These are phyloP conservation scores for Hymenoscyphus linearis DNA, from an alignment of 2,329 filamentous ascomycete genomes.

Conservation along the genomic window DNA sequence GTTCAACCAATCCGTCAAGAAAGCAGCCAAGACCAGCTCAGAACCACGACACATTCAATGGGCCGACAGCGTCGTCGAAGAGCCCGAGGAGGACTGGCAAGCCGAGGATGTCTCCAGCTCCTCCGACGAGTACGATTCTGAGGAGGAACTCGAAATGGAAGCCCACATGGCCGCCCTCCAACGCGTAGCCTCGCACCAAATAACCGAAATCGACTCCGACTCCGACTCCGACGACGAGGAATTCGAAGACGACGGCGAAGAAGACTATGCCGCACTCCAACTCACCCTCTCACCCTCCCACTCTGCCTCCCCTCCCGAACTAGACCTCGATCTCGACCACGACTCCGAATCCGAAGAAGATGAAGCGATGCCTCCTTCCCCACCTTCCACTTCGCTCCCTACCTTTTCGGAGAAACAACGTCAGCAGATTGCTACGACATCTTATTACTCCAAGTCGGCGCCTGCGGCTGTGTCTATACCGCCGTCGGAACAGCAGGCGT, in stretches of 20 bases:
- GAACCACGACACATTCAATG: constrained; percentile 75
- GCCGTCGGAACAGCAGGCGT: constrained; percentile 33
- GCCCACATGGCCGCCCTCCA: constrained; percentile 43
- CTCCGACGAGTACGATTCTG: constrained; percentile 44
- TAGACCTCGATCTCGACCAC: constrained; percentile 65
- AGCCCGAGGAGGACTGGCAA: constrained; percentile 65
- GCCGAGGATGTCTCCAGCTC: constrained; percentile 53
- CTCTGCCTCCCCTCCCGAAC: constrained; percentile 56
- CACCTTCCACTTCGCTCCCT: constrained; percentile 42
- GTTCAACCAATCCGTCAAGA: constrained; percentile 94
- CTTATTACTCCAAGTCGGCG: constrained; percentile 31
- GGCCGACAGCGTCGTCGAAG: constrained; percentile 73
- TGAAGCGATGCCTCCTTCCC: constrained; percentile 60
- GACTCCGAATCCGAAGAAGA: constrained; percentile 67
- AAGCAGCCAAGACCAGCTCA: constrained; percentile 49
- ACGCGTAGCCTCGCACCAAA: constrained; percentile 39
- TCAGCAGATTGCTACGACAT: constrained; percentile 37
- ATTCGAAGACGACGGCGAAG: constrained; percentile 44
- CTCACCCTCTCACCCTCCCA: constrained; percentile 66
- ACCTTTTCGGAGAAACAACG: constrained; percentile 55
- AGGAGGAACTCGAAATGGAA: constrained; percentile 55
- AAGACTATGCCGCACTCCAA: constrained; percentile 60
- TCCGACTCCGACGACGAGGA: constrained; percentile 32
- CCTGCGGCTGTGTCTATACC: constrained; percentile 23
- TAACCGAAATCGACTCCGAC: constrained; percentile 23